Base-by-base conservation (phyloP, 768 basidiomycete genomes). In the Leucogyrophana mollusca region DNA sequence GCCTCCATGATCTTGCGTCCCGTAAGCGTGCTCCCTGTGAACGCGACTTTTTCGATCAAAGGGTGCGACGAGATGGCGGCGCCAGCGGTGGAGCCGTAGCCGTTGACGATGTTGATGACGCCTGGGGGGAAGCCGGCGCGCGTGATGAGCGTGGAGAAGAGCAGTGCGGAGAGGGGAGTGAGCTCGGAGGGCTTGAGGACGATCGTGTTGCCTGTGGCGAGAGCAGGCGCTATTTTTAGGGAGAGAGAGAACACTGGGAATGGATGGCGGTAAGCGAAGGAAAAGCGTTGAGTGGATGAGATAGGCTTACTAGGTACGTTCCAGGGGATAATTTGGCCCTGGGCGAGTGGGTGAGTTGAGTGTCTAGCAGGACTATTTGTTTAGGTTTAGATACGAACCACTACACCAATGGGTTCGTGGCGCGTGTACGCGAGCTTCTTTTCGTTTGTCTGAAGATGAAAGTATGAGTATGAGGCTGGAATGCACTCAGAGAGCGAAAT, bases 101-200 rank as follows among this genome's bases (percentile, higher is more conserved):
- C 82, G 27, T 72, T 71, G 34, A 85, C 58, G 54, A 81, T 66
- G 65, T 85, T 83, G 54, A 86, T 64, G 27, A 80, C 82, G 46
- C 85, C 83, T 4, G 77, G 69, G 9, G 83, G 83, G 64, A 83
- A 78, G 22, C 80, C 82, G 4, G 79, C 83, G 56, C 84, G 73
- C 40, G 67, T 62, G 51, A 77, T 68, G 42, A 84, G 67, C 23
- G 72, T 61, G 36, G 64, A 61, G 38, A 73, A 49, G 50, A 61
- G 67, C 42, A 82, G 67, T 10, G 81, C 79, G 21, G 80, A 73
- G 18, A 82, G 68, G 16, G 83, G 80, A 2, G 82, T 83, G 50
- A 79, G 67, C 60, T 83, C 82, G n/a, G 82, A 82, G 2, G 83
- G 81, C 69, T 85, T 84, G 57, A 85, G 65, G 40, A 86, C 69